phyloP scores from a whole-genome alignment of 169 alveolate genomes.

The Plasmodium inui region DNA sequence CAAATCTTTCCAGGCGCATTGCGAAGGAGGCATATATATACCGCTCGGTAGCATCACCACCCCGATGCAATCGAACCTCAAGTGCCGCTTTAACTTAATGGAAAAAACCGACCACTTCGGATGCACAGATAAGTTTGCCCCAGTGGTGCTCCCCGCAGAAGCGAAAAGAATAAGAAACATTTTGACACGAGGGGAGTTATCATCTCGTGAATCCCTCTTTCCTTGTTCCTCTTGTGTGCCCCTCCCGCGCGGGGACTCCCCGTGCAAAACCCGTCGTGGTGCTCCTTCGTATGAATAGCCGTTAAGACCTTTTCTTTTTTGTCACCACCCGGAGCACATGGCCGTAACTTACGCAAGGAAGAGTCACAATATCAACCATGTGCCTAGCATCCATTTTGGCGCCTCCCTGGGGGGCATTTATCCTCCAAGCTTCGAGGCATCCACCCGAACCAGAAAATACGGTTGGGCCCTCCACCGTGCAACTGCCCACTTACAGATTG shows the following conservation, averaged over 20 bases:
- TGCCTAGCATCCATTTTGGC: background rate
- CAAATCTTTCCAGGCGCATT: background rate
- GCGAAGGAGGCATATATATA: background rate
- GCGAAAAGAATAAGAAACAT: background rate
- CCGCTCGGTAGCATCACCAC: background rate
- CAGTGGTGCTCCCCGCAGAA: background rate
- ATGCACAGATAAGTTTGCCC: background rate
- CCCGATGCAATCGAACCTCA: background rate
- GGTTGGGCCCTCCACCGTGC: background rate
- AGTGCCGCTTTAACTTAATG: background rate
- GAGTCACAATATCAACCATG: background rate
- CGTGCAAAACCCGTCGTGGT: background rate
- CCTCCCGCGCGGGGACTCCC: background rate
- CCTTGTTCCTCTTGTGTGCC: background rate
- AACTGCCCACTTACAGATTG: background rate
- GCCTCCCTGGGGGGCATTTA: background rate
- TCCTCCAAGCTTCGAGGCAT: background rate
- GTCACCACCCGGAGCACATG: background rate
- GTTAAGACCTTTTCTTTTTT: no score
- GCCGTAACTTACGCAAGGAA: background rate
- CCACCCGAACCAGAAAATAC: background rate
- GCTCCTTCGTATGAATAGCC: background rate
- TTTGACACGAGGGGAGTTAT: background rate
- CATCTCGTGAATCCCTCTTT: no score
- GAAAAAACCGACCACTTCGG: background rate